Evolutionary conservation across 2,329 filamentous ascomycete species (phyloP).

Genomic region (Fusarium equiseti): DNA sequence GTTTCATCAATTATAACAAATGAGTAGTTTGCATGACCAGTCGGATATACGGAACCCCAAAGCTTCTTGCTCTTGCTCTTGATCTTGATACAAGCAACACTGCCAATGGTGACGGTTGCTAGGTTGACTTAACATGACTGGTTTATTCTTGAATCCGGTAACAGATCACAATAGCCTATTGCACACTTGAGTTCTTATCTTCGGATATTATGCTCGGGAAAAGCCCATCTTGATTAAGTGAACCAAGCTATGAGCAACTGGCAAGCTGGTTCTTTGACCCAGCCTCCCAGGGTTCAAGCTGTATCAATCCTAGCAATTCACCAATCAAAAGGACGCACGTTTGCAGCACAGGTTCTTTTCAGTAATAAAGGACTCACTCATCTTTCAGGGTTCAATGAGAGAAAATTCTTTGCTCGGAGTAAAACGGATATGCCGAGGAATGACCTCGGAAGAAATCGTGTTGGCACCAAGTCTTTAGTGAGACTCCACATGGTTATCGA

Average conservation of each 20-base stretch:
- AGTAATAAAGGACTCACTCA: neutral
- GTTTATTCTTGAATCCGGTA: neutral
- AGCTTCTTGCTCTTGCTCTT: neutral
- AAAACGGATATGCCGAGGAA: constrained; percentile 32
- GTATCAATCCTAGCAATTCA: constrained; percentile 5
- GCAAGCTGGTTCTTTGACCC: neutral
- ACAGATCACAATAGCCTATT: neutral
- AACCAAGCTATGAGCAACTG: neutral
- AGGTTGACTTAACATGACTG: neutral
- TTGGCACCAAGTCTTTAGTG: constrained; percentile 11
- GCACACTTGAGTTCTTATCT: neutral
- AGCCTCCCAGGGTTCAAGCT: constrained; percentile 13
- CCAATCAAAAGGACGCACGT: constrained; percentile 35
- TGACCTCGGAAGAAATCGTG: constrained; percentile 37
- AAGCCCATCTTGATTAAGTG: neutral
- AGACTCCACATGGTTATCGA: constrained; percentile 23
- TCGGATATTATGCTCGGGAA: neutral
- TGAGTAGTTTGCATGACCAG: neutral
- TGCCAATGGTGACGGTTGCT: neutral
- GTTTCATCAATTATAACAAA: constrained; percentile 12
- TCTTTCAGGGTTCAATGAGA: constrained; percentile 12
- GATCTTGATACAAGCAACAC: neutral
- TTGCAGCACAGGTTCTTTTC: constrained; percentile 18
- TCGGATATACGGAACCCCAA: constrained; percentile 11
- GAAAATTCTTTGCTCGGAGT: constrained; percentile 24